Evolutionary conservation across 345 rosid genomes (phyloP), one percentile per base, ranked within the genome.

Genomic region (Eucalyptus albens): DNA sequence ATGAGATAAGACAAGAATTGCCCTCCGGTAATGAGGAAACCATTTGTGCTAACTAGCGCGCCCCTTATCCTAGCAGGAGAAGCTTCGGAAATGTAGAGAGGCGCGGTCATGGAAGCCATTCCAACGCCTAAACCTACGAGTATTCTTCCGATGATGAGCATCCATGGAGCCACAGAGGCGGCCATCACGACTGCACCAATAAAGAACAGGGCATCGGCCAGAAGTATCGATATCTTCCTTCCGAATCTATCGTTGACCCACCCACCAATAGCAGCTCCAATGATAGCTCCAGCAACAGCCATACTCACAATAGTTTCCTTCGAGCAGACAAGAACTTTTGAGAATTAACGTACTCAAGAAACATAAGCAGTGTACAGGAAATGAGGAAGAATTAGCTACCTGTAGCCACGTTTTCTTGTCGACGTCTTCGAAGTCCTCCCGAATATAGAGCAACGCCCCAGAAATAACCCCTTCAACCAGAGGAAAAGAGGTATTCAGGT

Each of bases 21-120:
- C 4, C 98, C 99, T 22, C 98, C 99, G 0, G 99, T 98, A 33
- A 98, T 92, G 9, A 98, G 93, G 88, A 98, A 91, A 27, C 98
- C 98, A 40, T 96, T 98, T 5, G 95, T 93, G 90, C 98, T 93
- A 26, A 98, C 99, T 53, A 97, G 97, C 6, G 99, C 99, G 4
- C 99, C 99, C 90, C 99, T 86, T 33, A 97, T 97, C 90, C 92
- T 95, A 9, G 98, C 98, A 42, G 99, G 99, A 27, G 99, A 98
- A 33, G 97, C 94, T 89, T 98, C 98, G 0, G 99, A 97, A 67
- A 98, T 98, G 86, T 98, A 98, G 50, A 98, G 98, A 45, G 99
- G 99, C 0, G 99, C 88, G 1, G 98, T 96, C 99, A 98, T 97
- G 88, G 99, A 98, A 72, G 98, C 99, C 98, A 95, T 97, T 80